A percentile compares a stretch with the other conserved stretches of the same genome.
Evolutionary conservation across 2,329 filamentous ascomycete species (phyloP).

Genomic region (Passalora sequoiae): DNA sequence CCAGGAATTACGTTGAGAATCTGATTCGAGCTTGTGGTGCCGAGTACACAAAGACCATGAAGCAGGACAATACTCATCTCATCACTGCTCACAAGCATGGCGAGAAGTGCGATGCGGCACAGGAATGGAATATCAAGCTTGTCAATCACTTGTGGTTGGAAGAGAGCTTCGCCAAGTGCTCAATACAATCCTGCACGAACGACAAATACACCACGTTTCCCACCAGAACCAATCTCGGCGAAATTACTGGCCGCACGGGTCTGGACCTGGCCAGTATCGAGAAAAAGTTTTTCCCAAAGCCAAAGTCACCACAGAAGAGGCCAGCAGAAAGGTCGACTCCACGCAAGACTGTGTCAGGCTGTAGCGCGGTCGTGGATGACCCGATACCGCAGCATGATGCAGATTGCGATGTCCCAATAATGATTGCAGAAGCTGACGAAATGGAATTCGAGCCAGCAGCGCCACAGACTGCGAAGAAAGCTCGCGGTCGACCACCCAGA

Average conservation of each 20-base stretch:
- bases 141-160: conserved; percentile 97
- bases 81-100: conserved; percentile 84
- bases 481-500: conserved; percentile 23
- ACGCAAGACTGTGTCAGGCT: conserved; percentile 21
- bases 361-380: conserved; percentile 13
- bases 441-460: conserved; percentile 22
- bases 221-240: conserved; percentile 80
- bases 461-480: conserved; percentile 25
- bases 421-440: conserved; percentile 19
- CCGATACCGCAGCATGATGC: conserved; percentile 1
- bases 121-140: conserved; percentile 85
- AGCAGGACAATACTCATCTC: conserved; percentile 89
- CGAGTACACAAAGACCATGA: conserved; percentile 91
- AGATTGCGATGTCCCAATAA: conserved; percentile 9
- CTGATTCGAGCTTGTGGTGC: conserved; percentile 78
- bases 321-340: conserved; percentile 20
- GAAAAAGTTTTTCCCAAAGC: conserved; percentile 56
- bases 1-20: conserved; percentile 88
- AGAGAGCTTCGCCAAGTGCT: conserved; percentile 89
- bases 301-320: conserved; percentile 24
- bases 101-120: conserved; percentile 88
- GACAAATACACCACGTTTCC: conserved; percentile 82
- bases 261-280: conserved; percentile 70
- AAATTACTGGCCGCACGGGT: conserved; percentile 84
- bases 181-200: conserved; percentile 65